phyloP scores from a whole-genome alignment of 1,284 basidiomycete genomes.

The Cystobasidiaceae sp. region DNA sequence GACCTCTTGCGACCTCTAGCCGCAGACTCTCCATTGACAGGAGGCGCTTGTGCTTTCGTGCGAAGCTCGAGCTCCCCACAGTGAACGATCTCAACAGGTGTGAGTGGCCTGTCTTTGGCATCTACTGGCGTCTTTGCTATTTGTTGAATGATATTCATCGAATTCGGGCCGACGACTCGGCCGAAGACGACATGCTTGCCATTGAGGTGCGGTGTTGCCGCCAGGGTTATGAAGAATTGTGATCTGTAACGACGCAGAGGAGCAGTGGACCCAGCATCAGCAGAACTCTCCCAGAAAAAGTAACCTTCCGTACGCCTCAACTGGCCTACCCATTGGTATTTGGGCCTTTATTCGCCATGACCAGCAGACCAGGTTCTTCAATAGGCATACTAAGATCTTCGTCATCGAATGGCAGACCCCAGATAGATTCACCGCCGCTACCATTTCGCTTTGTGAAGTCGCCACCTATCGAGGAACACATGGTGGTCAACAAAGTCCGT shows the following conservation, averaged over 20 bases:
- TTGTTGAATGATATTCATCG: constrained; percentile 21
- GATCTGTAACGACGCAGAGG: constrained; percentile 56
- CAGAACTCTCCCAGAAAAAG: too few species aligned
- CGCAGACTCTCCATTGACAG: neutral
- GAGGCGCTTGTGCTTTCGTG: constrained; percentile 5
- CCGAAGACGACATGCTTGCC: constrained; percentile 50
- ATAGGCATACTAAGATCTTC: constrained; percentile 65
- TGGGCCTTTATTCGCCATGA: constrained; percentile 77
- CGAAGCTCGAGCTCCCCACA: constrained; percentile 72
- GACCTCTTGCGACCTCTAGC: constrained; percentile 21
- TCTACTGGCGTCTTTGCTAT: constrained; percentile 27
- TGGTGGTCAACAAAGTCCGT: too few species aligned
- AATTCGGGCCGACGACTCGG: constrained; percentile 24
- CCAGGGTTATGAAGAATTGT: constrained; percentile 76
- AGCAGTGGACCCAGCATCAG: constrained; percentile 35
- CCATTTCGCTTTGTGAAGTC: constrained; percentile 71
- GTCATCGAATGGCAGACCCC: constrained; percentile 61
- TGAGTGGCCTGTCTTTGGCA: constrained; percentile 47
- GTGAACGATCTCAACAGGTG: constrained; percentile 66
- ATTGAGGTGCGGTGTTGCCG: constrained; percentile 53
- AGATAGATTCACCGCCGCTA: constrained; percentile 76
- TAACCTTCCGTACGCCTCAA: neutral
- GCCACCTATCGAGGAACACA: neutral
- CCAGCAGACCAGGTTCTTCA: constrained; percentile 65
- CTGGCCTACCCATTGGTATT: constrained; percentile 19